Percentiles rank a stretch among this genome's conserved stretches.
Evolutionary conservation across 1,139 yeast species (phyloP).

Genomic region (Debaryomyces sp.): DNA sequence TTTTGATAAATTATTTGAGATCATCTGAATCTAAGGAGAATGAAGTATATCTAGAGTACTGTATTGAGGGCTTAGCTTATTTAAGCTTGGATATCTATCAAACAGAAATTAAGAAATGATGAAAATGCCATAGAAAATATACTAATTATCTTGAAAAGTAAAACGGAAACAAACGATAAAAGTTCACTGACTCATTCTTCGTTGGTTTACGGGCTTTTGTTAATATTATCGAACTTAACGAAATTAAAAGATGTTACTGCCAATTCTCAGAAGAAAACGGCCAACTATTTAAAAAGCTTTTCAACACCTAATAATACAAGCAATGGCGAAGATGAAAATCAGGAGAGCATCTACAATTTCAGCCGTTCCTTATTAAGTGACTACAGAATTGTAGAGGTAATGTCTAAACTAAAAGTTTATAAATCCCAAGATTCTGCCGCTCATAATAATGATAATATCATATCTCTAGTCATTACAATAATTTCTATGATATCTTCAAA

Average conservation of each 20-base stretch:
- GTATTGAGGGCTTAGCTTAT: conserved; percentile 52
- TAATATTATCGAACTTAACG: conserved; percentile 41
- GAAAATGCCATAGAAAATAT: conserved; percentile 28
- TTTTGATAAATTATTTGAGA: conserved; percentile 20
- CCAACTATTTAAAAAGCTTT: conserved; percentile 37
- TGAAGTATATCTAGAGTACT: conserved; percentile 19
- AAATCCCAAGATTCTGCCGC: conserved; percentile 18
- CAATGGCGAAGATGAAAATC: conserved; percentile 26
- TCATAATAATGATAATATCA: conserved; percentile 12
- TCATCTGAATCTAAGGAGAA: conserved; percentile 10
- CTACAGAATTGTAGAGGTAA: conserved; percentile 27
- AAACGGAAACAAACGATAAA: conserved; percentile 10
- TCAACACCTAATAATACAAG: conserved; percentile 28
- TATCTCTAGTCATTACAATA: conserved; percentile 24
- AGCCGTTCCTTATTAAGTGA: conserved; percentile 30
- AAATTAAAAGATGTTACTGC: conserved; percentile 25
- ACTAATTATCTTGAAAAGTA: conserved; percentile 15
- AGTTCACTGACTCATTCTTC: conserved; percentile 14
- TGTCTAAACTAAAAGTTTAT: conserved; percentile 28
- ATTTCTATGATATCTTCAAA: conserved; percentile 29
- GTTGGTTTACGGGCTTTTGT: conserved; percentile 39
- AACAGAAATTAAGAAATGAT: conserved; percentile 35
- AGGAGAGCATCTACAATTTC: conserved; percentile 31
- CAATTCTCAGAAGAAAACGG: conserved; percentile 15
- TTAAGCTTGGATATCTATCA: conserved; percentile 40